Conservation (phyloP, 176 grass and related monocot species). For the Carex scoparia region DNA sequence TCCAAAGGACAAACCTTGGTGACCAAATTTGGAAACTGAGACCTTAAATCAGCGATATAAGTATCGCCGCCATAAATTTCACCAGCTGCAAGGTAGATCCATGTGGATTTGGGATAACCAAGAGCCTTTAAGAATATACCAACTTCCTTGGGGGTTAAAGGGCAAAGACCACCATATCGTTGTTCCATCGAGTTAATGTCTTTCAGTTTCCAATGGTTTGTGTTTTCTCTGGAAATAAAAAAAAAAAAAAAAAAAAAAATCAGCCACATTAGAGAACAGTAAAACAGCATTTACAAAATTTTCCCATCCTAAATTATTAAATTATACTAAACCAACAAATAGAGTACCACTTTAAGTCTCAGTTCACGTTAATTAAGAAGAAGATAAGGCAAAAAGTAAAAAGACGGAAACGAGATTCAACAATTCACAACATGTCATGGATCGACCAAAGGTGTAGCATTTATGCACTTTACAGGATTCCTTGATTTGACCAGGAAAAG, state of each 20-base stretch:
- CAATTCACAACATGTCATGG: background rate
- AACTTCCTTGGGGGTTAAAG: slow-evolving; percentile 75
- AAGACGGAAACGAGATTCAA: background rate
- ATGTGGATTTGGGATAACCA: slow-evolving; percentile 75
- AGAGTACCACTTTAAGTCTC: background rate
- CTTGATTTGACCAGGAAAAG: background rate
- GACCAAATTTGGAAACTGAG: slow-evolving; percentile 78
- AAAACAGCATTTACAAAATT: background rate
- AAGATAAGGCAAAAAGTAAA: background rate
- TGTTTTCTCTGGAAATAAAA: slow-evolving; percentile 48
- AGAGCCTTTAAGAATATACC: slow-evolving; percentile 69
- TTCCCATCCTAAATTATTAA: background rate
- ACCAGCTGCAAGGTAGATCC: slow-evolving; percentile 90
- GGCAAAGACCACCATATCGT: slow-evolving; percentile 70
- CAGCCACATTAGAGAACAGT: background rate
- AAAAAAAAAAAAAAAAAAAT: background rate
- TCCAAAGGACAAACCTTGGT: slow-evolving; percentile 56
- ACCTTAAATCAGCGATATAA: slow-evolving; percentile 72
- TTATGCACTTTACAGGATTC: background rate
- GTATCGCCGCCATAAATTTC: slow-evolving; percentile 94
- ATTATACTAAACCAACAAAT: background rate
- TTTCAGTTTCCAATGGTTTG: slow-evolving; percentile 95
- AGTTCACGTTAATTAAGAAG: background rate
- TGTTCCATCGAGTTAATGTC: slow-evolving; percentile 86
- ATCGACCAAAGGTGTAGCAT: background rate